Conservation (phyloP, 768 basidiomycete genomes). For the Porphyrellus cyaneotinctus region DNA sequence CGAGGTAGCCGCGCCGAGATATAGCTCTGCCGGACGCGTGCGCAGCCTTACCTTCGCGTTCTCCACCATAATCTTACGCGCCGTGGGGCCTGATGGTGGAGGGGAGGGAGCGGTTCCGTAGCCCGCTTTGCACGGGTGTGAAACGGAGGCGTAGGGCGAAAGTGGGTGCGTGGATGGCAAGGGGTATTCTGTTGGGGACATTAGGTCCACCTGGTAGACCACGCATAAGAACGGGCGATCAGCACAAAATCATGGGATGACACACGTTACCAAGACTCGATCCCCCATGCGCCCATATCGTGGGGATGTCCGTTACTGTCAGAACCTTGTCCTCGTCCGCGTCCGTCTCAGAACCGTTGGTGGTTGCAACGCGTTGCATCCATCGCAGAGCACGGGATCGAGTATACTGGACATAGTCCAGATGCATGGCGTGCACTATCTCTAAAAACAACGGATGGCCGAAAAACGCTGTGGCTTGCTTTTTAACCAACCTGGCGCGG, state of each 20-base stretch:
- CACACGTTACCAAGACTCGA: conserved; percentile 31
- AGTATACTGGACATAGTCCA: not conserved
- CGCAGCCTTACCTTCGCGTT: conserved; percentile 27
- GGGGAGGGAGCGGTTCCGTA: conserved; percentile 6
- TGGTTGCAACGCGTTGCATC: not conserved
- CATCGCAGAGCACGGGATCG: not conserved
- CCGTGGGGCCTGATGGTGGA: too few relatives aligned
- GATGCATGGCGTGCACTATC: conserved; percentile 21
- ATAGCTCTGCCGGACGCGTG: conserved; percentile 41
- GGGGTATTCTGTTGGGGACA: conserved; percentile 37
- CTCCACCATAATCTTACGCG: conserved; percentile 13
- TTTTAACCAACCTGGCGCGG: conserved; percentile 36
- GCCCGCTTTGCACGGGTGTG: conserved; percentile 13
- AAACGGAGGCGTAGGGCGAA: conserved; percentile 18
- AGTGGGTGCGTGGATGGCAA: conserved; percentile 21
- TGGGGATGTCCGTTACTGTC: not conserved
- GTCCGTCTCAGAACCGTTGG: not conserved
- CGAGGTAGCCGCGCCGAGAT: conserved; percentile 40
- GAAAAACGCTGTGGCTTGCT: conserved; percentile 33
- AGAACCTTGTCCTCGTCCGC: not conserved
- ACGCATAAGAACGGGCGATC: not conserved
- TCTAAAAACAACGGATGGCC: conserved; percentile 47
- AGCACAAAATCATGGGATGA: too few relatives aligned
- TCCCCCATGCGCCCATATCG: conserved; percentile 13
- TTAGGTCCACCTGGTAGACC: conserved; percentile 23